Conservation (phyloP, 352 stramenopile species). For the Globisporangium splendens region DNA sequence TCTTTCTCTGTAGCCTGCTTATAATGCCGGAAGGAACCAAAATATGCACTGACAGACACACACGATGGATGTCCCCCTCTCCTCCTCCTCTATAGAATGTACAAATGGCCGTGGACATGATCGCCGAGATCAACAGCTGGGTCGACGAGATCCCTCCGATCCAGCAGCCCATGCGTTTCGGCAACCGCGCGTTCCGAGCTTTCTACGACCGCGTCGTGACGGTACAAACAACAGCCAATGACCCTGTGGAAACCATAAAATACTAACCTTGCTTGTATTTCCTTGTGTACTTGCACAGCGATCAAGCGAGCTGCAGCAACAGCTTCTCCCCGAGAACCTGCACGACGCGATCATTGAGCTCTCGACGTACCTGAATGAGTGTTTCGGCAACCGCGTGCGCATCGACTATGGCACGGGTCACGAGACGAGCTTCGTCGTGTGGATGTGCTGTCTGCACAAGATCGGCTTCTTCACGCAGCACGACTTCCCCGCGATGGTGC, state of each 20-base stretch:
- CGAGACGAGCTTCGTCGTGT: conserved; percentile 97
- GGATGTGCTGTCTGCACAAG: conserved; percentile 88
- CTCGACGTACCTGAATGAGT: conserved; percentile 92
- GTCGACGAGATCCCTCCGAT: conserved; percentile 91
- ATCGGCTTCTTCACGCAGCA: conserved; percentile 85
- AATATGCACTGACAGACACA: not conserved
- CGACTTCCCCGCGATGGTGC: conserved; percentile 83
- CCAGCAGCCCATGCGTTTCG: conserved; percentile 93
- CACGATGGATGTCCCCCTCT: not conserved
- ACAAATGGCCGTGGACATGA: conserved; percentile 52
- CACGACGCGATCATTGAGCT: conserved; percentile 89
- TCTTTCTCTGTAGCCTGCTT: too few relatives aligned
- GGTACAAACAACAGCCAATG: conserved; percentile 21
- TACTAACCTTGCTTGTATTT: conserved; percentile 2
- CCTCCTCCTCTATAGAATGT: conserved; percentile 49
- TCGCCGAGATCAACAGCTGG: conserved; percentile 76
- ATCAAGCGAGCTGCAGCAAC: conserved; percentile 51
- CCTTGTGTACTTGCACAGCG: conserved; percentile 25
- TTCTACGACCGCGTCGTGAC: conserved; percentile 85
- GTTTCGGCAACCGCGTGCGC: conserved; percentile 95
- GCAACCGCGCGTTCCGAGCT: conserved; percentile 92
- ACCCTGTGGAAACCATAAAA: not conserved
- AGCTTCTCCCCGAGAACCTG: conserved; percentile 49
- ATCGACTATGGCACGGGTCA: conserved; percentile 99
- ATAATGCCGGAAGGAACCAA: not conserved